Conservation (phyloP, 208 protist species). For the Tetramitus jugosus region DNA sequence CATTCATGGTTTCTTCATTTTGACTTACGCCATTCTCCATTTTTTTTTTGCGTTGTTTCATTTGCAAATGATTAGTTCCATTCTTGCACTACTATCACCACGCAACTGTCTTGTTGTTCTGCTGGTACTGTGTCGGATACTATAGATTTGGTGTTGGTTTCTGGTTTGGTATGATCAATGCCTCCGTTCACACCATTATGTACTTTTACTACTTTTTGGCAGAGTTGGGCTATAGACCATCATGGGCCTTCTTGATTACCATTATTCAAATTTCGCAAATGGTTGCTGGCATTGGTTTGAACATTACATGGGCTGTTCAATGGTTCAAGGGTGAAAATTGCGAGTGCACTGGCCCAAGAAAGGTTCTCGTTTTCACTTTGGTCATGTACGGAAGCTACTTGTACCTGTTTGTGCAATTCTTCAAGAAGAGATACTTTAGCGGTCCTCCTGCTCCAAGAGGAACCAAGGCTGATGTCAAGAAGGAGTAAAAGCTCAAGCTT, state of each 20-base stretch:
- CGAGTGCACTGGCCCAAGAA: not conserved
- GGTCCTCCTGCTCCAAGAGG: no score
- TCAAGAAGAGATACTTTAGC: no score
- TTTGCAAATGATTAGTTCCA: not conserved
- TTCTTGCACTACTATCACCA: slow-evolving; percentile 20
- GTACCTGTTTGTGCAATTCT: no score
- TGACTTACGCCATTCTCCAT: no score
- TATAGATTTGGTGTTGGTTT: not conserved
- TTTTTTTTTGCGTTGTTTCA: no score
- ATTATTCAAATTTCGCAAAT: slow-evolving; percentile 21
- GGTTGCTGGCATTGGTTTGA: not conserved
- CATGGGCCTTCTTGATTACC: not conserved
- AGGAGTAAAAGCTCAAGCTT: no score
- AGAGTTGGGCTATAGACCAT: not conserved
- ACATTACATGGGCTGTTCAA: not conserved
- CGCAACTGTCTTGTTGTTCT: slow-evolving; percentile 1
- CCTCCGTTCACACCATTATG: slow-evolving; percentile 18
- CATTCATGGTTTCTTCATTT: no score
- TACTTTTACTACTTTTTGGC: slow-evolving; percentile 7
- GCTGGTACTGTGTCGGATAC: not conserved
- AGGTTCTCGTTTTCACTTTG: not conserved
- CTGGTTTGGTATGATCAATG: no score
- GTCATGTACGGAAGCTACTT: slow-evolving; percentile 15
- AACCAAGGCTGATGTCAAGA: no score
- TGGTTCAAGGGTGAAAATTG: not conserved